phyloP scores from a whole-genome alignment of 805 yeast genomes.

The Sungouiozyma intestinalis region DNA sequence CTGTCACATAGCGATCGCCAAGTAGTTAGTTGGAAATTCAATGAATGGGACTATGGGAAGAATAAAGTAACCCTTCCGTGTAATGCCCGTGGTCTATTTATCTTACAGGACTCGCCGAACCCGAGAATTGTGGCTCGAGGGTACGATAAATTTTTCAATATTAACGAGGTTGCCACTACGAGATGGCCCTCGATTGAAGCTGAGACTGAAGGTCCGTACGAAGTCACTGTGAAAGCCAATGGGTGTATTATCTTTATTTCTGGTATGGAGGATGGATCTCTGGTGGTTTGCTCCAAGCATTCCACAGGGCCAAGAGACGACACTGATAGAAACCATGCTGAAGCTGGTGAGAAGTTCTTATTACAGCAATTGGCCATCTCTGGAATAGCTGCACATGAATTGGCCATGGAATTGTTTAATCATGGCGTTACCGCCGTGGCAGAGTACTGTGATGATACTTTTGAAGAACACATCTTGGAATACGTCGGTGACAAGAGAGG shows the following conservation, averaged over 20 bases:
- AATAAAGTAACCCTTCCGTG: conserved; percentile 49
- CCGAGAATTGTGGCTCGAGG: conserved; percentile 65
- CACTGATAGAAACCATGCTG: conserved; percentile 56
- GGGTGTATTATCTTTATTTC: conserved; percentile 86
- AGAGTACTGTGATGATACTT: conserved; percentile 83
- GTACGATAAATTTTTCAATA: conserved; percentile 87
- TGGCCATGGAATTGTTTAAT: conserved; percentile 46
- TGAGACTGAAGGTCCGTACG: conserved; percentile 65
- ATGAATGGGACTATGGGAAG: conserved; percentile 78
- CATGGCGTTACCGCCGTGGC: conserved; percentile 73
- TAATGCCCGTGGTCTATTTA: conserved; percentile 79
- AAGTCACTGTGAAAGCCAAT: conserved; percentile 75
- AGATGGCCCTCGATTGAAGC: conserved; percentile 36
- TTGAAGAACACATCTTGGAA: conserved; percentile 87
- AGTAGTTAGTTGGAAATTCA: conserved; percentile 65
- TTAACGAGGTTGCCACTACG: conserved; percentile 52
- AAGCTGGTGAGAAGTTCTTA: conserved; percentile 54
- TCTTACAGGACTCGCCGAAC: conserved; percentile 26
- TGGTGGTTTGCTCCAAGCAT: conserved; percentile 86
- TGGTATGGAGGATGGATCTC: conserved; percentile 62
- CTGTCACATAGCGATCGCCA: conserved; percentile 17
- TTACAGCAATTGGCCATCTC: conserved; percentile 37
- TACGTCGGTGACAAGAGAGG: conserved; percentile 65
- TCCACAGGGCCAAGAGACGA: conserved; percentile 64
- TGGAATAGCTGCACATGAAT: conserved; percentile 34